Percentiles rank a stretch among this genome's conserved stretches.
phyloP scores from a whole-genome alignment of 1,284 basidiomycete species.

The Trichosporon sp. region DNA sequence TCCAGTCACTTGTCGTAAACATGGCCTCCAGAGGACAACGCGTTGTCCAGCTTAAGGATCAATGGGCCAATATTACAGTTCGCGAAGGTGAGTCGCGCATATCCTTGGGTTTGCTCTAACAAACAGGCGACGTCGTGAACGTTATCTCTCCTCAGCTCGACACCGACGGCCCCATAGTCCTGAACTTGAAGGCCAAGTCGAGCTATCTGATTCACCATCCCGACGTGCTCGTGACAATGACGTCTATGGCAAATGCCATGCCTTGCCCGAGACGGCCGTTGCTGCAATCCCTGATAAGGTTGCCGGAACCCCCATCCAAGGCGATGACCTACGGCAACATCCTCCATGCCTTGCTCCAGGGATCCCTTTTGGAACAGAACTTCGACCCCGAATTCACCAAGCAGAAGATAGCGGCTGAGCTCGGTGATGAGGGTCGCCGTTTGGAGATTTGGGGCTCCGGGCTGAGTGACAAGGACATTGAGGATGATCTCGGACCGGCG shows the following conservation, averaged over 20 bases:
- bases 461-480: slow-evolving; percentile 41
- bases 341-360: slow-evolving; percentile 81
- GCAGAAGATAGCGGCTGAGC: slow-evolving; percentile 31
- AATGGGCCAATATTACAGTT: slow-evolving; percentile 40
- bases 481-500: slow-evolving; percentile 40
- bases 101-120: neutral
- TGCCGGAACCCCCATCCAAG: slow-evolving; percentile 51
- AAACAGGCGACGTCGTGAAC: slow-evolving; percentile 69
- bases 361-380: slow-evolving; percentile 55
- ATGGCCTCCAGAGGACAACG: slow-evolving; percentile 17
- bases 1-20: slow-evolving; percentile 32
- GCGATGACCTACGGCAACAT: slow-evolving; percentile 79
- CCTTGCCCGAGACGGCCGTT: slow-evolving; percentile 78
- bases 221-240: slow-evolving; percentile 82
- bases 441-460: slow-evolving; percentile 48
- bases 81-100: slow-evolving; percentile 20
- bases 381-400: slow-evolving; percentile 35
- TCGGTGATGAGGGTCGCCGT: slow-evolving; percentile 37
- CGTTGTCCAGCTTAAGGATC: slow-evolving; percentile 42
- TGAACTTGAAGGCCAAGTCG: slow-evolving; percentile 40
- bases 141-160: slow-evolving; percentile 54
- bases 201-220: slow-evolving; percentile 71
- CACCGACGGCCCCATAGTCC: slow-evolving; percentile 24
- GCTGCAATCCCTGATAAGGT: slow-evolving; percentile 60
- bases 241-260: slow-evolving; percentile 73